Conservation (phyloP, 1,139 yeast species). For the Saccharomyces hybrid region DNA sequence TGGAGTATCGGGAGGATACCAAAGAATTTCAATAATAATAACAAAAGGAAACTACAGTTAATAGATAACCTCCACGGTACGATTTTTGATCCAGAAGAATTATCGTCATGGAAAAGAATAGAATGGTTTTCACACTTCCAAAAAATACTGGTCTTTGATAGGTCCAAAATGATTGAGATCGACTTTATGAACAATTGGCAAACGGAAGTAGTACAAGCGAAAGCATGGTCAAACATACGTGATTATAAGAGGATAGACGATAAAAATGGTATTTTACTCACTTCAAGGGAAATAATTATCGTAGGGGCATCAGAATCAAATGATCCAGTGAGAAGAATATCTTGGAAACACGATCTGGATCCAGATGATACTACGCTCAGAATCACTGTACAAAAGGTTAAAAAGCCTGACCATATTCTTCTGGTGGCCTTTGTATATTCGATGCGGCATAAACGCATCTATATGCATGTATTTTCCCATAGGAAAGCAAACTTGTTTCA, state of each 20-base stretch:
- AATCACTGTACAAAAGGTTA: slow-evolving; percentile 31
- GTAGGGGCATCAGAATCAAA: slow-evolving; percentile 24
- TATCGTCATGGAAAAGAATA: slow-evolving; percentile 50
- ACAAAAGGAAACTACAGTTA: slow-evolving; percentile 9
- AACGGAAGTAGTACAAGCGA: slow-evolving; percentile 40
- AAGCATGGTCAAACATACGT: slow-evolving; percentile 48
- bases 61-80: slow-evolving; percentile 19
- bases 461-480: slow-evolving; percentile 17
- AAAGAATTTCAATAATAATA: slow-evolving; percentile 9
- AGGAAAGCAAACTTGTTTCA: slow-evolving; percentile 10
- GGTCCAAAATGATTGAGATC: slow-evolving; percentile 39
- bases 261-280: slow-evolving; percentile 40
- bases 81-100: slow-evolving; percentile 40
- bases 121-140: slow-evolving; percentile 37
- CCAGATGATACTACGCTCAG: slow-evolving; percentile 49
- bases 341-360: slow-evolving; percentile 64
- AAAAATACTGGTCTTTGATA: slow-evolving; percentile 37
- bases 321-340: slow-evolving; percentile 35
- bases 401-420: slow-evolving; percentile 5
- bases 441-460: slow-evolving; percentile 15
- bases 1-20: slow-evolving; percentile 38
- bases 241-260: slow-evolving; percentile 36
- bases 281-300: slow-evolving; percentile 56
- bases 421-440: slow-evolving; percentile 20
- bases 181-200: slow-evolving; percentile 26